These are phyloP conservation scores for barrel medic (Medicago truncatula) DNA, from an alignment of 306 rosid species.

Conservation along the genomic window MtrunA17r5.0-ANR NC_053044.1:56592001-56592500, in stretches of 20 bases:
- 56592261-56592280: constrained; percentile 74
- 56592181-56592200: constrained; percentile 76
- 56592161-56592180: constrained; percentile 69
- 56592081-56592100: constrained; percentile 59
- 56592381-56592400: constrained; percentile 60
- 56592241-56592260: constrained; percentile 54
- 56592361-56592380: constrained; percentile 61
- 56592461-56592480: constrained; percentile 48
- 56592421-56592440: constrained; percentile 64
- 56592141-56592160: constrained; percentile 77
- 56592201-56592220: constrained; percentile 62
- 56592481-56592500: constrained; percentile 70
- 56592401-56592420: constrained; percentile 59
- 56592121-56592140: constrained; percentile 86
- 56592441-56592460: constrained; percentile 45
- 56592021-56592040: neutral
- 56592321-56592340: constrained; percentile 36
- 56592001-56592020: constrained; percentile 11
- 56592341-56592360: constrained; percentile 51
- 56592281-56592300: constrained; percentile 66
- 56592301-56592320: constrained; percentile 48
- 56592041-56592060: neutral
- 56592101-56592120: constrained; percentile 48
- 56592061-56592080: constrained; percentile 52
- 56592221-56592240: constrained; percentile 58